Base-by-base conservation (phyloP, 768 basidiomycete species). In the Lenzites betulinus region DNA sequence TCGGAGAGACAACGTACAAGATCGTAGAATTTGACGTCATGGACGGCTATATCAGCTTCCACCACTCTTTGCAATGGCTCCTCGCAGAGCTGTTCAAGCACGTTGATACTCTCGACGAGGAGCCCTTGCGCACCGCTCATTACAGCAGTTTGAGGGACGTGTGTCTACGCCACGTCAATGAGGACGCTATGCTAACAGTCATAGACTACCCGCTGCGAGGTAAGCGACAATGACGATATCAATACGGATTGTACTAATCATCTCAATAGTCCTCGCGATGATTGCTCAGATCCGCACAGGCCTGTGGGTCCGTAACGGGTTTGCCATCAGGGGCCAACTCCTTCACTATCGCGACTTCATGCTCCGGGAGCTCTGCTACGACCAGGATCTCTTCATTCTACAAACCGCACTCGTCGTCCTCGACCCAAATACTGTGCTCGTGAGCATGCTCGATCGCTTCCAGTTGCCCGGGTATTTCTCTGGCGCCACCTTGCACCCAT, bases 221-320 rank as follows among this genome's bases (percentile, higher is more conserved):
- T 93, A 64, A 70, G 86, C 73, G 22, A 18, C 43, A n/a, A 2
- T 22, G 18, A 5, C 28, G 7, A 35, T 38, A 43, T 7, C 47
- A 33, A 6, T 57, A 54, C 46, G 61, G 22, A 59, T 25, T 30
- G 16, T 30, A n/a, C 6, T 56, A 18, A 51, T 16, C 35, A 49
- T 43, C 7, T 26, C 25, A 12, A 1, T 49, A 95, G 93, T 93
- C 7, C 78, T 95, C 26, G 84, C 88, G 1, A 93, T 95, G 88
- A 88, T 96, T 46, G 94, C 95, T 0, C 97, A 98, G 71, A 93
- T 98, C 51, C 86, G 95, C 25, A 90, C 93, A 0, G 95, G 95
- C 0, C 81, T 98, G 4, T 99, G 97, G 97, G 95, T 97, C 8
- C 90, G 96, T 54, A 99, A 99, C 67, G 97, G 97, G 3, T 92